A percentile compares a stretch with the other conserved stretches of the same genome.
Conservation (phyloP, 129 eudicot species). For the Artemisia annua region DNA sequence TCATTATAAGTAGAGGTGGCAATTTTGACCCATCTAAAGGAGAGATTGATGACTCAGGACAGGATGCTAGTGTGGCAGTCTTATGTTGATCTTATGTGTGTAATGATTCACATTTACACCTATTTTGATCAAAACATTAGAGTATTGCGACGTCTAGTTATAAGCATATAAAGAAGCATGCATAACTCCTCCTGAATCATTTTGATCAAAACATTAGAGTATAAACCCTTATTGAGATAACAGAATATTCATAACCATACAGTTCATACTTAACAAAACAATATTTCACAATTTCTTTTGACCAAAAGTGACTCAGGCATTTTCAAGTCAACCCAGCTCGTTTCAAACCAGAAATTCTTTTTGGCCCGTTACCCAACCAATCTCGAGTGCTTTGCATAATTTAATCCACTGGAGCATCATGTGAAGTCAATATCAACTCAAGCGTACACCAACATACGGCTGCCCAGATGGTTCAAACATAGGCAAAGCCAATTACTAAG, state of each 20-base stretch:
- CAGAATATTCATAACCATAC: neutral
- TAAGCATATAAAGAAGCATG: too few species aligned
- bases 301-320: neutral
- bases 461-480: slow-evolving; percentile 91
- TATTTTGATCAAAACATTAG: too few species aligned
- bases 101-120: too few species aligned
- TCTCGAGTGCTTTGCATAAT: slow-evolving; percentile 99
- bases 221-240: too few species aligned
- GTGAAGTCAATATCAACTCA: slow-evolving; percentile 91
- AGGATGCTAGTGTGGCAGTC: neutral
- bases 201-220: too few species aligned
- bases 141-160: too few species aligned
- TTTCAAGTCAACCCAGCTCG: neutral
- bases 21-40: neutral
- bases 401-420: slow-evolving; percentile 94
- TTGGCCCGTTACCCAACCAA: slow-evolving; percentile 23
- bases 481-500: slow-evolving; percentile 78
- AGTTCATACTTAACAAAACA: neutral
- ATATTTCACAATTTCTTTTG: neutral
- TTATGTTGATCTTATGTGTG: neutral
- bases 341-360: neutral
- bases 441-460: slow-evolving; percentile 88
- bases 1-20: neutral
- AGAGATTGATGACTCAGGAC: neutral
- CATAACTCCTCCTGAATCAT: too few species aligned